Evolutionary conservation across 83 land plant genomes (phyloP).

Genomic region (Thuja plicata): DNA sequence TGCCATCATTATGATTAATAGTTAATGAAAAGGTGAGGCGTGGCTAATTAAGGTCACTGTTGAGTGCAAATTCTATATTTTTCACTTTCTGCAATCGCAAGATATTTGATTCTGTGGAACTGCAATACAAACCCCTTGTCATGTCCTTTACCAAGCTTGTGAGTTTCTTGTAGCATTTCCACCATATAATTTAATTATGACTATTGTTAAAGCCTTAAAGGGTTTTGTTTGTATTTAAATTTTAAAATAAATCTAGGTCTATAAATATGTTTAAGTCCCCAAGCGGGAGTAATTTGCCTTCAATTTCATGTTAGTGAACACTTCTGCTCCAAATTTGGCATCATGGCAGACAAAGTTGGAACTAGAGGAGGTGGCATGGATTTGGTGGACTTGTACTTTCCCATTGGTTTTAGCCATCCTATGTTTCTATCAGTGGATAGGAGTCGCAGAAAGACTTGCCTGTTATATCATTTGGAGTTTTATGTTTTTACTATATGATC

Average conservation of each 20-base stretch:
- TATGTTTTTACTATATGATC: background rate
- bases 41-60: background rate
- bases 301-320: background rate
- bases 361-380: background rate
- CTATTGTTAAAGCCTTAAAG: background rate
- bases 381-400: background rate
- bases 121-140: background rate
- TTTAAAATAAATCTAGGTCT: background rate
- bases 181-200: background rate
- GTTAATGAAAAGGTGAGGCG: background rate
- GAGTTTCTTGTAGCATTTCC: background rate
- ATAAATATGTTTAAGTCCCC: background rate
- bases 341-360: background rate
- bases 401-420: background rate
- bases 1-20: background rate
- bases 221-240: background rate
- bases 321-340: background rate
- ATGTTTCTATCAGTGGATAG: background rate
- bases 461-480: background rate
- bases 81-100: background rate
- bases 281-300: background rate
- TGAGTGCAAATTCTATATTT: background rate
- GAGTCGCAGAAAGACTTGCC: background rate
- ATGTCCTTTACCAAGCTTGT: background rate
- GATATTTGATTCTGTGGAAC: background rate